Percentiles rank a stretch among this genome's conserved stretches.
Evolutionary conservation across 1,139 yeast genomes (phyloP).

Genomic region (Candida sanyaensis): DNA sequence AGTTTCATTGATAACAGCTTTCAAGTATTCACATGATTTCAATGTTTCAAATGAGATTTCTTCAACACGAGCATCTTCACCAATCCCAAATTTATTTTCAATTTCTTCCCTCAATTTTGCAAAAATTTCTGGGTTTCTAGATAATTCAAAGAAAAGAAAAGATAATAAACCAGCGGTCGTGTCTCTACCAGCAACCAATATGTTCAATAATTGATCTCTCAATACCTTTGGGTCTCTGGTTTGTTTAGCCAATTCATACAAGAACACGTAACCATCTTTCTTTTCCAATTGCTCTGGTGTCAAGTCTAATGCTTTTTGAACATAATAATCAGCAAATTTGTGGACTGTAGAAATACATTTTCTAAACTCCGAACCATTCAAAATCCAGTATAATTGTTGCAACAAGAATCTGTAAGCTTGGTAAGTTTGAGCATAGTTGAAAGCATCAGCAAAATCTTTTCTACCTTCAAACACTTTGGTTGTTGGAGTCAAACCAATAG

Average conservation of each 20-base stretch:
- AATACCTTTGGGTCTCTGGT: constrained; percentile 49
- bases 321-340: constrained; percentile 36
- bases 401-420: constrained; percentile 28
- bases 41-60: constrained; percentile 44
- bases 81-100: constrained; percentile 36
- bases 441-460: constrained; percentile 23
- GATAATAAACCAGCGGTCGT: constrained; percentile 58
- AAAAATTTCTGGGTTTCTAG: constrained; percentile 43
- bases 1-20: constrained; percentile 49
- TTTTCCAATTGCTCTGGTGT: constrained; percentile 38
- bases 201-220: constrained; percentile 53
- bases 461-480: constrained; percentile 14
- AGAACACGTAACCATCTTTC: constrained; percentile 45
- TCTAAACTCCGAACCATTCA: constrained; percentile 33
- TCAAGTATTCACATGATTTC: constrained; percentile 50
- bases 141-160: constrained; percentile 46
- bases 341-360: constrained; percentile 30
- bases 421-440: constrained; percentile 31
- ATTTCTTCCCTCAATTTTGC: constrained; percentile 32
- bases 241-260: constrained; percentile 51
- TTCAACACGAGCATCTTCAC: constrained; percentile 20
- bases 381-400: constrained; percentile 28
- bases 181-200: constrained; percentile 57
- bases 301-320: constrained; percentile 28
- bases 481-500: constrained; percentile 20